A percentile compares a stretch with the other conserved stretches of the same genome.
Conservation (phyloP, 75 land plant genomes). For the Adiantum capillusveneris region DNA sequence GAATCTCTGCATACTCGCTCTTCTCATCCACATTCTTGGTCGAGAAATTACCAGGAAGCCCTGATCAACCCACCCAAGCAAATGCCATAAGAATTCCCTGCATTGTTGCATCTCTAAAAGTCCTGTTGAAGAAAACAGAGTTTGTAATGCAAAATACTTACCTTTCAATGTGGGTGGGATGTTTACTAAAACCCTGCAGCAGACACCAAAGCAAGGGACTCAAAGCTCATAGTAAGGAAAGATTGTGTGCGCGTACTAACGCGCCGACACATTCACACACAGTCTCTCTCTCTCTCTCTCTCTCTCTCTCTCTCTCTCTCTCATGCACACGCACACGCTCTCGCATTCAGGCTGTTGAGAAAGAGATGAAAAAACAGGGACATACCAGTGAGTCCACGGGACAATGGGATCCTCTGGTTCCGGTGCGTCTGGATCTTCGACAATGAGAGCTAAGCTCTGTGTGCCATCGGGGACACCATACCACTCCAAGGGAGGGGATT, state of each 20-base stretch:
- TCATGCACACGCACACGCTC: too few relatives aligned
- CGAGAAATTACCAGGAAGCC: constrained; percentile 73
- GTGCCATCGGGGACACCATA: constrained; percentile 75
- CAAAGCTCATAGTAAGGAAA: too few relatives aligned
- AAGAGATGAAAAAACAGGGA: background rate
- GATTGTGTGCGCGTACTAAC: too few relatives aligned
- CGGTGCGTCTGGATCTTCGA: constrained; percentile 67
- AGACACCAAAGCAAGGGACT: too few relatives aligned
- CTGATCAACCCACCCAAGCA: too few relatives aligned
- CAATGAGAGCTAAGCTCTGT: constrained; percentile 52
- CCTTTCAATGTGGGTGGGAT: constrained; percentile 45
- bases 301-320: too few relatives aligned
- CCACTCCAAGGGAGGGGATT: constrained; percentile 87
- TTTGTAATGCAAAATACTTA: constrained; percentile 14
- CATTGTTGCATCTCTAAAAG: too few relatives aligned
- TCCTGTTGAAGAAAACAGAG: too few relatives aligned
- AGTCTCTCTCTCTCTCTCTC: too few relatives aligned
- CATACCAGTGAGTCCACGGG: constrained; percentile 62
- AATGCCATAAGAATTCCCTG: too few relatives aligned
- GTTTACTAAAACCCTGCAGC: constrained; percentile 35
- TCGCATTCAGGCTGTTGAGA: too few relatives aligned
- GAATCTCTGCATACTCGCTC: constrained; percentile 46
- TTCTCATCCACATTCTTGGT: constrained; percentile 44
- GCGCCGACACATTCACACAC: too few relatives aligned
- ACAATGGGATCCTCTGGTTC: constrained; percentile 50